phyloP scores from a whole-genome alignment of 345 rosid genomes.

The Syzygium grande region DNA sequence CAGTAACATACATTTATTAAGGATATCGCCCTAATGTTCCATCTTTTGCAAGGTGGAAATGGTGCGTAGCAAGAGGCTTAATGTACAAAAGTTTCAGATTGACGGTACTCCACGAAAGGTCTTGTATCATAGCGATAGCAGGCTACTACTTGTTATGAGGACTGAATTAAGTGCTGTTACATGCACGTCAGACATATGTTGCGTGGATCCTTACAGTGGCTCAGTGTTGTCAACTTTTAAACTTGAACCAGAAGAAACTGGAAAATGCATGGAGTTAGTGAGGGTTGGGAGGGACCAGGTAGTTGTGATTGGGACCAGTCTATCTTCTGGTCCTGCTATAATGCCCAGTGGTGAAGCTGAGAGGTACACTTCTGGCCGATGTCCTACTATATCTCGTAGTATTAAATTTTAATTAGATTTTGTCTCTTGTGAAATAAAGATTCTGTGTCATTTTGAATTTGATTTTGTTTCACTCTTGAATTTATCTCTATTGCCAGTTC shows the following conservation, averaged over 20 bases:
- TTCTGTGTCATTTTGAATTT: not conserved
- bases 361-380: constrained; percentile 32
- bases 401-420: not conserved
- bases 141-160: constrained; percentile 84
- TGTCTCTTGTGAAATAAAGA: not conserved
- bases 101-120: constrained; percentile 96
- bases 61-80: constrained; percentile 82
- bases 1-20: not conserved
- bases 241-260: constrained; percentile 76
- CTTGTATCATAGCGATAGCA: constrained; percentile 84
- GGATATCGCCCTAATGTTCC: not conserved
- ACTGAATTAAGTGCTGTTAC: constrained; percentile 54
- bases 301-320: constrained; percentile 83
- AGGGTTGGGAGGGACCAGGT: constrained; percentile 79
- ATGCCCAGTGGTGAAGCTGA: constrained; percentile 99
- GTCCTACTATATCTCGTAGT: not conserved
- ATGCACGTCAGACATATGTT: constrained; percentile 77
- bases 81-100: constrained; percentile 87
- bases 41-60: constrained; percentile 64
- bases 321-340: constrained; percentile 84
- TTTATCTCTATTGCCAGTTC: not conserved
- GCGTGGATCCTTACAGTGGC: constrained; percentile 84
- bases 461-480: not conserved
- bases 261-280: constrained; percentile 89
- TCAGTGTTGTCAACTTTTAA: constrained; percentile 59